Percentiles rank a stretch among this genome's conserved stretches.
These are phyloP conservation scores for Oenanthe sinensis DNA, from an alignment of 129 eudicot genomes.

Conservation along the genomic window DNA sequence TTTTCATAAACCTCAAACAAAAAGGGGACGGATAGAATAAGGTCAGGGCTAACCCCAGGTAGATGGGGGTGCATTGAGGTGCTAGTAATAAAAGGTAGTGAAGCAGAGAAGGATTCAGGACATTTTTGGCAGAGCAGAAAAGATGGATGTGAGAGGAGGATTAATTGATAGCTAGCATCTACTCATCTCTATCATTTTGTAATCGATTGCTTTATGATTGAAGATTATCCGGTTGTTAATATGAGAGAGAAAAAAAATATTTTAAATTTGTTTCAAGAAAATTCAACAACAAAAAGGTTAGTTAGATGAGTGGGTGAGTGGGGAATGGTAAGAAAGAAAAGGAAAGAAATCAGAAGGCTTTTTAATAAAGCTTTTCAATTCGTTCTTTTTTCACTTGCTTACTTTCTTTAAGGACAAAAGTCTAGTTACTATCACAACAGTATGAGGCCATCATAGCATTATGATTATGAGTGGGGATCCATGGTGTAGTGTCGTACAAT, in stretches of 20 bases:
- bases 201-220: slow-evolving; percentile 28
- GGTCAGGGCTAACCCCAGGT: slow-evolving; percentile 4
- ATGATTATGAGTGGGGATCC: slow-evolving; percentile 1
- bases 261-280: background rate
- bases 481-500: background rate
- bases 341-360: slow-evolving; percentile 13
- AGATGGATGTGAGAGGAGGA: background rate
- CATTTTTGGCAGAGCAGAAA: slow-evolving; percentile 19
- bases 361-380: background rate
- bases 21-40: too few relatives aligned
- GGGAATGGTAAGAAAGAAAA: background rate
- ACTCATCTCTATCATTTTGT: slow-evolving; percentile 31
- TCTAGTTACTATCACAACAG: background rate
- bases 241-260: background rate
- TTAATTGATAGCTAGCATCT: slow-evolving; percentile 16
- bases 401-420: background rate
- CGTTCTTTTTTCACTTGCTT: background rate
- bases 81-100: background rate
- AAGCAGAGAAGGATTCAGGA: background rate
- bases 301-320: slow-evolving; percentile 4
- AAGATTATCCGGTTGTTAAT: background rate
- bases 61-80: background rate
- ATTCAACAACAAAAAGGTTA: background rate
- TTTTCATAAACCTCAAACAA: too few relatives aligned
- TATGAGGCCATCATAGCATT: slow-evolving; percentile 2